These are phyloP conservation scores for Inga laurina DNA, from an alignment of 306 rosid species.

Conservation along the genomic window DNA sequence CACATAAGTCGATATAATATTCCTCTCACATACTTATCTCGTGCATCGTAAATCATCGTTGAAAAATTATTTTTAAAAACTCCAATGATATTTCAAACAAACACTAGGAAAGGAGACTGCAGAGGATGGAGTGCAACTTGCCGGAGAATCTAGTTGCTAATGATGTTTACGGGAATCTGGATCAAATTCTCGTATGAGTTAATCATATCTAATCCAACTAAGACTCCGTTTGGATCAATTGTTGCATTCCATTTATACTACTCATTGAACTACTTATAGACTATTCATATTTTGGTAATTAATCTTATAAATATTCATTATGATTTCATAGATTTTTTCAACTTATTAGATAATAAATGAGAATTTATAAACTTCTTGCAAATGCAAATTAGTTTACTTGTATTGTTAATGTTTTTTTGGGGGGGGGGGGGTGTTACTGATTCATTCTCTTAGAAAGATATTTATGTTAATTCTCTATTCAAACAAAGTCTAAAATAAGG, in stretches of 20 bases:
- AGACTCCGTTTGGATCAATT: constrained; percentile 12
- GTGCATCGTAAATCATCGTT: no score
- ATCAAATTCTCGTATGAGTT: constrained; percentile 45
- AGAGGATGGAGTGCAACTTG: constrained; percentile 43
- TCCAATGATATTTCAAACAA: no score
- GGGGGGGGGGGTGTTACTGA: no score
- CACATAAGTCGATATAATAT: no score
- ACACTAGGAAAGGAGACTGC: constrained; percentile 32
- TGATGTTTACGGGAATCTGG: constrained; percentile 41
- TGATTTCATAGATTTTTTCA: not conserved
- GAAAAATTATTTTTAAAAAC: no score
- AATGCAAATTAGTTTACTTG: not conserved
- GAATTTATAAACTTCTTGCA: not conserved
- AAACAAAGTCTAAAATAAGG: not conserved
- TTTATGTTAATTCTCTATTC: not conserved
- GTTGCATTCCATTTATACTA: not conserved
- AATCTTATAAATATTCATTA: not conserved
- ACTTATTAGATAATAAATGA: not conserved
- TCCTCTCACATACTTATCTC: no score
- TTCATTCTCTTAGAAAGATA: not conserved
- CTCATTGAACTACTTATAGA: not conserved
- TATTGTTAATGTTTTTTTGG: not conserved
- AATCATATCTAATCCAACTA: constrained; percentile 30
- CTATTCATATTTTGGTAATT: not conserved
- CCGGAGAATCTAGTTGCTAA: constrained; percentile 42